Base-by-base conservation (phyloP, 2,329 filamentous ascomycete genomes). In the Torrubiella hemipterigena region DNA sequence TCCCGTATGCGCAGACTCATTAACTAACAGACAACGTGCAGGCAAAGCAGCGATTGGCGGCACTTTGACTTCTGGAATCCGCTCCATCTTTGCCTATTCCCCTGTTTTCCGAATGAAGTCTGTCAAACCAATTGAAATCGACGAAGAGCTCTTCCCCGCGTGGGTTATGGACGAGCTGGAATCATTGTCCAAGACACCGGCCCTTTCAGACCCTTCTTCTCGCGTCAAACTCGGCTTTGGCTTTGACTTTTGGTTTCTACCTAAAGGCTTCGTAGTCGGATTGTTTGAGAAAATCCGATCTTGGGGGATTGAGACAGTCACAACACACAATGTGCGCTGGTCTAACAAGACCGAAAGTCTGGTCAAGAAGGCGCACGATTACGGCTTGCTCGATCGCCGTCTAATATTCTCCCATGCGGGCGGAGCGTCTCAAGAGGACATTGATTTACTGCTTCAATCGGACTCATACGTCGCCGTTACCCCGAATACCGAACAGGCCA, bases 401-500 rank as follows among this genome's bases (percentile, higher is more conserved):
- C 32, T 44, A 16, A 19, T 44, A 9, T 13, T 43, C 2, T 50
- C 47, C 2, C 63, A 67, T 38, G 50, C 43, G 3, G 40, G 36
- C 4, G 42, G 41, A 1, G 21, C 21, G 15, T 17, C 29, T 5
- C 9, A 14, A 17, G 45, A 51, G 7, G 59, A 64, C 28, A 52
- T 50, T 2, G 42, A 46, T 7, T 32, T 67, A 10, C 19, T 31
- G 13, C 41, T 47, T 18, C 40, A 46, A 14, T 40, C 51, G 8
- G 49, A 52, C 6, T 52, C 51, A 2, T 48, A 50, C 27, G 44
- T 67, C 12, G 61, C 59, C 3, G 52, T 48, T 12, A 69, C 66
- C 1, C 65, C 65, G 0, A 59, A 58, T n/a, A 63, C 63, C 0
- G 66, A 70, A 40, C 42, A 65, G 8, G 63, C 69, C 37, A 67